Conservation (phyloP, 1,284 basidiomycete species). For the Leccinum huronense region DNA sequence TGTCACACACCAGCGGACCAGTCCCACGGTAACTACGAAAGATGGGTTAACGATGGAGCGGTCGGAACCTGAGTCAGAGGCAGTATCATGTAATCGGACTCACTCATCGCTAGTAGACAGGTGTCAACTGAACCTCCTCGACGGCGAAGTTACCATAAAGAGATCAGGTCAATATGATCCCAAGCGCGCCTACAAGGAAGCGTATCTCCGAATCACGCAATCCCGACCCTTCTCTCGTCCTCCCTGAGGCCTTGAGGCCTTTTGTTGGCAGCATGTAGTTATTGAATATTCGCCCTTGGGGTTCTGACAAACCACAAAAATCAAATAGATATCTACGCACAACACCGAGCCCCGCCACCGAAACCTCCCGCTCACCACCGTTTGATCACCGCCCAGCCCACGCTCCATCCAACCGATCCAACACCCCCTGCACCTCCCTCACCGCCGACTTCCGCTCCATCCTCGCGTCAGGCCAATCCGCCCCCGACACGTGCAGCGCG, state of each 20-base stretch:
- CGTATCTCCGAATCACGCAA: neutral
- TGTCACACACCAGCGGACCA: no score
- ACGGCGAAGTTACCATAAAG: neutral
- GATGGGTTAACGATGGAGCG: neutral
- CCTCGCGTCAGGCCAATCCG: constrained; percentile 68
- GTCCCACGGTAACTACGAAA: neutral
- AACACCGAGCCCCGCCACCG: neutral
- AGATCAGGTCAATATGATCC: neutral
- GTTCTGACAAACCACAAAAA: neutral
- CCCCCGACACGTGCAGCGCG: constrained; percentile 59
- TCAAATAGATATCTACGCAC: neutral
- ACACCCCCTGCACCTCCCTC: constrained; percentile 56
- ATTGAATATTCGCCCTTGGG: neutral
- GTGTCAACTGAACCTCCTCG: neutral
- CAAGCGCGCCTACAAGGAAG: neutral
- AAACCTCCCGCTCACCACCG: neutral
- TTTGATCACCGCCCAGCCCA: constrained; percentile 38
- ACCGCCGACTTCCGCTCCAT: constrained; percentile 74
- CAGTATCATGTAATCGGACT: neutral
- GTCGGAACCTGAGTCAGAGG: neutral
- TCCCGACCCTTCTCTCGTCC: neutral
- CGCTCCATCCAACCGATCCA: constrained; percentile 55
- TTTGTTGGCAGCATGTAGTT: neutral
- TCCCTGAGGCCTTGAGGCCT: neutral
- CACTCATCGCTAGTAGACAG: neutral